A percentile compares a stretch with the other conserved stretches of the same genome.
Conservation (phyloP, 1,284 basidiomycete species). For the Thelephora terrestris region DNA sequence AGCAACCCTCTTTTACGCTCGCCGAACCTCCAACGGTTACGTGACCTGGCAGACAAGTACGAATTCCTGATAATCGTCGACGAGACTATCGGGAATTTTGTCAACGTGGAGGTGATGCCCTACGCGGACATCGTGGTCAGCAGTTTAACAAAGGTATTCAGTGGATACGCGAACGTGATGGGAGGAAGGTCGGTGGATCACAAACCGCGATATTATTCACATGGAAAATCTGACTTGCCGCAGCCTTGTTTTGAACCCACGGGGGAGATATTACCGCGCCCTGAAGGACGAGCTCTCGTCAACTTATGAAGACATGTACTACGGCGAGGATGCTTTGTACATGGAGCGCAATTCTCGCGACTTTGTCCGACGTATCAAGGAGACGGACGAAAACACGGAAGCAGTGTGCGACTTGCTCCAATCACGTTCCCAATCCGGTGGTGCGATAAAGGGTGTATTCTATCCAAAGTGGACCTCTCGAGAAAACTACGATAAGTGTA, state of each 20-base stretch:
- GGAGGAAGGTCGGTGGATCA: constrained; percentile 72
- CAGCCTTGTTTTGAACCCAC: constrained; percentile 83
- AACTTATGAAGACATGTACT: constrained; percentile 83
- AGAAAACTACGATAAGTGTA: constrained; percentile 65
- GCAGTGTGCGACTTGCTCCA: constrained; percentile 75
- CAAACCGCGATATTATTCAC: background rate
- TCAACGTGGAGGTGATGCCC: constrained; percentile 89
- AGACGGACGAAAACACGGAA: constrained; percentile 81
- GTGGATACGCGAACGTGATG: constrained; percentile 95
- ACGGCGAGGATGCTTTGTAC: constrained; percentile 88
- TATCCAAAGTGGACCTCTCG: constrained; percentile 83
- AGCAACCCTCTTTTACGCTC: constrained; percentile 90
- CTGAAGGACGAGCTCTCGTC: constrained; percentile 55
- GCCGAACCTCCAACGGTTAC: constrained; percentile 71
- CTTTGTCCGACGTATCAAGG: constrained; percentile 67
- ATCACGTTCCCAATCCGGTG: constrained; percentile 39
- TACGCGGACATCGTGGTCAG: constrained; percentile 92
- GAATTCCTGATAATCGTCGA: constrained; percentile 88
- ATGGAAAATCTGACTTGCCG: constrained; percentile 3
- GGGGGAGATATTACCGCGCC: constrained; percentile 50
- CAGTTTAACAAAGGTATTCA: constrained; percentile 93
- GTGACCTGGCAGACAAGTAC: constrained; percentile 79
- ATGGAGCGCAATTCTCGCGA: constrained; percentile 98
- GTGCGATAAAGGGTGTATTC: constrained; percentile 68
- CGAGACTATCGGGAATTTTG: constrained; percentile 94